Percentiles rank a stretch among this genome's conserved stretches.
These are phyloP conservation scores for Phytophthora meadii DNA, from an alignment of 352 stramenopile species.

Conservation along the genomic window DNA sequence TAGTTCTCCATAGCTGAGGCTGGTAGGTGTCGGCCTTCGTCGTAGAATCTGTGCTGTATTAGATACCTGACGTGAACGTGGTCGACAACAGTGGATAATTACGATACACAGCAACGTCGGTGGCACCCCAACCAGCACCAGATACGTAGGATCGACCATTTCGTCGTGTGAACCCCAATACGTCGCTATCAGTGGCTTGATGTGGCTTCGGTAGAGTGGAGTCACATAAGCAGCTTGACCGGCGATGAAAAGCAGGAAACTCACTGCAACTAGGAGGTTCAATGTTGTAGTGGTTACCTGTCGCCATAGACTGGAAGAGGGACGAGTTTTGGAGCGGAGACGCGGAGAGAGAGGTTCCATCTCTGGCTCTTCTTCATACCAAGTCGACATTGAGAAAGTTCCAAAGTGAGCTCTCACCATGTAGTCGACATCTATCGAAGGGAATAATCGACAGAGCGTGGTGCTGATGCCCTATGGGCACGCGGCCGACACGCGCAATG, in stretches of 20 bases:
- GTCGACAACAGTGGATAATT: constrained; percentile 36
- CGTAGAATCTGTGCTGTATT: constrained; percentile 15
- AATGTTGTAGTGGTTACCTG: constrained; percentile 1
- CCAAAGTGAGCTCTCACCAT: constrained; percentile 6
- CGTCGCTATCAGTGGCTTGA: constrained; percentile 14
- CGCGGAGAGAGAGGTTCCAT: constrained; percentile 4
- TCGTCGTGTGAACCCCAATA: constrained; percentile 43
- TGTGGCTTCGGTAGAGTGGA: constrained; percentile 26
- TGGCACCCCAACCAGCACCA: constrained; percentile 49
- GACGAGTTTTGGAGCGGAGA: background rate
- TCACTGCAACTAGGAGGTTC: constrained; percentile 3
- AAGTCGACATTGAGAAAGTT: constrained; percentile 16
- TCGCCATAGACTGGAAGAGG: constrained; percentile 3
- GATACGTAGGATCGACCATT: constrained; percentile 64
- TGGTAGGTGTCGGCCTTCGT: constrained; percentile 11
- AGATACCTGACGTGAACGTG: constrained; percentile 8
- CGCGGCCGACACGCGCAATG: constrained; percentile 14
- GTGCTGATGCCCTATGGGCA: constrained; percentile 16
- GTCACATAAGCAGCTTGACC: constrained; percentile 33
- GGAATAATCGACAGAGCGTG: constrained; percentile 12
- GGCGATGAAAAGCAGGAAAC: constrained; percentile 28
- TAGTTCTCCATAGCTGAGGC: constrained; percentile 43
- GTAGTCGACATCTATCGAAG: background rate
- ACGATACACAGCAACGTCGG: constrained; percentile 45
- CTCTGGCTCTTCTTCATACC: constrained; percentile 14